Evolutionary conservation across 1,284 basidiomycete genomes (phyloP).

Genomic region (Cutaneotrichosporon spelunceum): DNA sequence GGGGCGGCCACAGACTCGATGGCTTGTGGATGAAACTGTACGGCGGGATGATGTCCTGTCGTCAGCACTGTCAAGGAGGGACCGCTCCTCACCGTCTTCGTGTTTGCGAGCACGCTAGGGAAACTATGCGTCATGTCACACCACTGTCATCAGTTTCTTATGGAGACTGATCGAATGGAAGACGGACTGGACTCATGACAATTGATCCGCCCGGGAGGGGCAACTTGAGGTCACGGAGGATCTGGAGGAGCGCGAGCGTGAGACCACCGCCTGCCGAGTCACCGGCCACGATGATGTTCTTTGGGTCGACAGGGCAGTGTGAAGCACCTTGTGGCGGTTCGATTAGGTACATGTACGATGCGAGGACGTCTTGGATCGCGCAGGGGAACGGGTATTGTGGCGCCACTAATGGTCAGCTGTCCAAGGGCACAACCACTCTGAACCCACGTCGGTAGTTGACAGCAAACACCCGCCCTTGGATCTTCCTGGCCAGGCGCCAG

Average conservation of each 20-base stretch:
- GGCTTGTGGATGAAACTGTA: conserved; percentile 63
- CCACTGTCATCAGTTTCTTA: conserved; percentile 33
- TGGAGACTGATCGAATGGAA: no score
- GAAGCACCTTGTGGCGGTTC: conserved; percentile 66
- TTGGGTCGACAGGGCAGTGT: conserved; percentile 76
- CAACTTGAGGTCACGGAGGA: conserved; percentile 79
- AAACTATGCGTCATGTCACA: conserved; percentile 91
- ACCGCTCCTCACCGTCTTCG: conserved; percentile 62
- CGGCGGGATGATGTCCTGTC: conserved; percentile 66
- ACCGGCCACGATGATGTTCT: conserved; percentile 74
- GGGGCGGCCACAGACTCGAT: conserved; percentile 86
- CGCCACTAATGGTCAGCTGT: conserved; percentile 54
- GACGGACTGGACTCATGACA: conserved; percentile 66
- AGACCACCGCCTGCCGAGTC: conserved; percentile 94
- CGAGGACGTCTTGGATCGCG: conserved; percentile 79
- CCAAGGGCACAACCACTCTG: neutral
- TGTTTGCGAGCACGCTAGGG: conserved; percentile 76
- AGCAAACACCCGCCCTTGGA: conserved; percentile 81
- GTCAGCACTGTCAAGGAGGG: conserved; percentile 13
- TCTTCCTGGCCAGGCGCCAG: conserved; percentile 83
- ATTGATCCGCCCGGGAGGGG: conserved; percentile 81
- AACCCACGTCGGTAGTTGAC: conserved; percentile 69
- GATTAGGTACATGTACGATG: conserved; percentile 73
- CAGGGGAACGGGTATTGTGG: conserved; percentile 98
- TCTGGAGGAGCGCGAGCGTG: conserved; percentile 76